Evolutionary conservation across 306 rosid genomes (phyloP).

Genomic region (Acacia confusa): DNA sequence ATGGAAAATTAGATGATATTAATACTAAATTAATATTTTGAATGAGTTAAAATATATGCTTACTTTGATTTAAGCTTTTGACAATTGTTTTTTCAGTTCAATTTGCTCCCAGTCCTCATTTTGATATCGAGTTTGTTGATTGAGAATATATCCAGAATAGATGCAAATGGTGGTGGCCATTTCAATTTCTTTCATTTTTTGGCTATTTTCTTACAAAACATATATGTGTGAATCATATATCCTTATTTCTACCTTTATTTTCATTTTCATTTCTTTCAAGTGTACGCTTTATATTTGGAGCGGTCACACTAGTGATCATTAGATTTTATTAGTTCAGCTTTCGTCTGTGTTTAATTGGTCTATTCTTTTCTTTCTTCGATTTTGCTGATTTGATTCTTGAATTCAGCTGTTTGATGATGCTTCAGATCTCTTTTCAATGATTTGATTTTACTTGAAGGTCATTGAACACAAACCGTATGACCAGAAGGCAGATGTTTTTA

Average conservation of each 20-base stretch:
- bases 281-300: background rate
- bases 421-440: conserved; percentile 32
- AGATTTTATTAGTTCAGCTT: conserved; percentile 1
- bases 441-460: conserved; percentile 63
- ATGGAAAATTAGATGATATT: conserved; percentile 8
- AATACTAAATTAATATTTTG: background rate
- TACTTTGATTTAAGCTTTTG: background rate
- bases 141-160: background rate
- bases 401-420: conserved; percentile 31
- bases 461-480: conserved; percentile 98
- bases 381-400: conserved; percentile 24
- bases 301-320: background rate
- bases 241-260: conserved; percentile 7
- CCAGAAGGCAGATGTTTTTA: conserved; percentile 95
- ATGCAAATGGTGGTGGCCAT: conserved; percentile 31
- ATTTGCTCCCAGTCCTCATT: background rate
- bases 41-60: background rate
- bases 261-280: conserved; percentile 16
- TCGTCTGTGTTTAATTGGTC: background rate
- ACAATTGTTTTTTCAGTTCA: conserved; percentile 6
- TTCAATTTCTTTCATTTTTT: conserved; percentile 15
- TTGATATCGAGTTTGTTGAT: background rate
- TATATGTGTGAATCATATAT: background rate
- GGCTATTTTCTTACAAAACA: conserved; percentile 15
- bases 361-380: conserved; percentile 9